Percentiles rank a stretch among this genome's conserved stretches.
Conservation (phyloP, 1,139 yeast species). For the Hemisphaericaspora lyxosophila region DNA sequence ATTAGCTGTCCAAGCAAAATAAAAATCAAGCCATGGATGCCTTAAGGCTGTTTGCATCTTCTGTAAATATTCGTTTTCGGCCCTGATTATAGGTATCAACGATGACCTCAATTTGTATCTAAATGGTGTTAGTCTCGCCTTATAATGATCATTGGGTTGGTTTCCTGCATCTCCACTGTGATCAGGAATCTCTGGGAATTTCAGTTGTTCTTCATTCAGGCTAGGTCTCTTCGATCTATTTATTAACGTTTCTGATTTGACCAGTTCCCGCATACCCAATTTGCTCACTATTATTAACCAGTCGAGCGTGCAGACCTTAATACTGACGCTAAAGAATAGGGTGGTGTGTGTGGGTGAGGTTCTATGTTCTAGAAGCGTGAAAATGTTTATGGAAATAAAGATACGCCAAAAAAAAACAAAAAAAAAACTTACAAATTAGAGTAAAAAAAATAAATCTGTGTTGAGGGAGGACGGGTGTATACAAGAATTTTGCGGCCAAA, state of each 20-base stretch:
- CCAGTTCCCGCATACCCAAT: neutral
- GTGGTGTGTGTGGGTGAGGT: no score
- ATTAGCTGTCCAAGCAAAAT: conserved; percentile 87
- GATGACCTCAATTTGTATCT: conserved; percentile 58
- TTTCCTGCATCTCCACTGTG: conserved; percentile 65
- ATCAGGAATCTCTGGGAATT: neutral
- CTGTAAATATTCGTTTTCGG: conserved; percentile 66
- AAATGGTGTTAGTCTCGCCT: conserved; percentile 53
- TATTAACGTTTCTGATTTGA: neutral
- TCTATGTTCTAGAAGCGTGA: no score
- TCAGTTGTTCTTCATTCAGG: neutral
- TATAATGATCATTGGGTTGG: conserved; percentile 64
- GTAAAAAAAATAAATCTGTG: no score
- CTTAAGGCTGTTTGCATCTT: conserved; percentile 55
- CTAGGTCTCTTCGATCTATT: neutral
- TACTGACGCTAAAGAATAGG: no score
- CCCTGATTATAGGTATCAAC: conserved; percentile 59
- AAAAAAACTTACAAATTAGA: no score
- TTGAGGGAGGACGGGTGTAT: no score
- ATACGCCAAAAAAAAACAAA: no score
- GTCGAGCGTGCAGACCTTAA: no score
- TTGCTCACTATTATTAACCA: no score
- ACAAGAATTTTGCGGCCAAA: no score
- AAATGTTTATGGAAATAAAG: no score
- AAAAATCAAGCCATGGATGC: conserved; percentile 58